Evolutionary conservation across 2,329 filamentous ascomycete species (phyloP).

Genomic region (Colletotrichum musicola): DNA sequence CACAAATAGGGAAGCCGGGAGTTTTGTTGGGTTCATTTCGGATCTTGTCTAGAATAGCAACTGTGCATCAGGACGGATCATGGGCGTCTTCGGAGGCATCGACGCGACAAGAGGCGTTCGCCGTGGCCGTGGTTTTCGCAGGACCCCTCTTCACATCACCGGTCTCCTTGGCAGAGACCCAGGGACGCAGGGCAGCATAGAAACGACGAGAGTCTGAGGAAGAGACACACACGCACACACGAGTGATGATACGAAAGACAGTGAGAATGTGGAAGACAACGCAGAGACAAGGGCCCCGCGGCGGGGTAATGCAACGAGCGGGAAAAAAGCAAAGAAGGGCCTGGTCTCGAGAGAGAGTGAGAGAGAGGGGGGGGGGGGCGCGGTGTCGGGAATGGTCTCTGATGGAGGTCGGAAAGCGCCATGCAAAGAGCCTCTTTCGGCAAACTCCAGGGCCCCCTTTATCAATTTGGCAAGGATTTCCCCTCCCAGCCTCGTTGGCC

Average conservation of each 20-base stretch:
- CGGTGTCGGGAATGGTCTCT: not conserved
- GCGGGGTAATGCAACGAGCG: constrained; percentile 7
- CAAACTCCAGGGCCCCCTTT: constrained; percentile 3
- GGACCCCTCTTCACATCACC: not conserved
- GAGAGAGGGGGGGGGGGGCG: not conserved
- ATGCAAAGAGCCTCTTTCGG: constrained; percentile 29
- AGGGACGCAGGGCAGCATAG: not conserved
- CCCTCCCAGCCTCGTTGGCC: constrained; percentile 23
- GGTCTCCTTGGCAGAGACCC: constrained; percentile 16
- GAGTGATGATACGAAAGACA: constrained; percentile 9
- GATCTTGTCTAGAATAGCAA: constrained; percentile 24
- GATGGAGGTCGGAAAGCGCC: constrained; percentile 11
- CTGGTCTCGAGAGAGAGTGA: not conserved
- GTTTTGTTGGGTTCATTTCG: constrained; percentile 21
- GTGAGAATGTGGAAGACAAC: not conserved
- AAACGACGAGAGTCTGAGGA: constrained; percentile 16
- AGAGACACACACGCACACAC: constrained; percentile 10
- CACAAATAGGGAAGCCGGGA: constrained; percentile 17
- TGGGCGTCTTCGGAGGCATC: constrained; percentile 16
- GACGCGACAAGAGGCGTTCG: constrained; percentile 11
- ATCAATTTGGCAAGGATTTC: constrained; percentile 24
- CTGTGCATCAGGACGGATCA: constrained; percentile 29
- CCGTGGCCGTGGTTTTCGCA: not conserved
- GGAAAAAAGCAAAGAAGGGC: constrained; percentile 7
- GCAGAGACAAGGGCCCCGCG: constrained; percentile 1